These are phyloP conservation scores for Blastobotrys capitulatus DNA, from an alignment of 1,139 yeast genomes.

Conservation along the genomic window DNA sequence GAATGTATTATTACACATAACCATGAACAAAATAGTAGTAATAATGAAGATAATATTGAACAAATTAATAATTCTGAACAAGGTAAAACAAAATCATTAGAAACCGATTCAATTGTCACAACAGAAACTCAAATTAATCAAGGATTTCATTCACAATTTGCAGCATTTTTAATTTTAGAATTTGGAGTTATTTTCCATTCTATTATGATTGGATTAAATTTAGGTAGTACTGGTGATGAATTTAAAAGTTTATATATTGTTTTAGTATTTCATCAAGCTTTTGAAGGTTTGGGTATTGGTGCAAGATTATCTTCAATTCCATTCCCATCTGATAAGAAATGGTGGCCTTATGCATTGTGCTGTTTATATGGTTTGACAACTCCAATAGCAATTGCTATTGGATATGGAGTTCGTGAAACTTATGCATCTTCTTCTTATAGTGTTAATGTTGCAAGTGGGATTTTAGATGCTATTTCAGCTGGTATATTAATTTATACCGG, in stretches of 20 bases:
- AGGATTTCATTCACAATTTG: slow-evolving; percentile 16
- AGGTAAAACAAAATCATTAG: background rate
- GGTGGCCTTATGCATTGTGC: slow-evolving; percentile 58
- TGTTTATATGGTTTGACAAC: slow-evolving; percentile 59
- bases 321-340: slow-evolving; percentile 37
- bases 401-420: slow-evolving; percentile 69
- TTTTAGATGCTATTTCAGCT: slow-evolving; percentile 78
- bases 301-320: slow-evolving; percentile 67
- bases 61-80: background rate
- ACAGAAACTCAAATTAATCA: background rate
- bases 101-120: background rate
- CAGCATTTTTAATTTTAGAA: slow-evolving; percentile 53
- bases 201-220: slow-evolving; percentile 66
- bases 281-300: slow-evolving; percentile 89
- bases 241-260: slow-evolving; percentile 73
- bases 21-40: background rate
- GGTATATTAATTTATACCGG: slow-evolving; percentile 82
- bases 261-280: slow-evolving; percentile 81
- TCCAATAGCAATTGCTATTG: slow-evolving; percentile 77
- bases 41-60: background rate
- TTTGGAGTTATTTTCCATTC: slow-evolving; percentile 80
- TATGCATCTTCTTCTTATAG: slow-evolving; percentile 48
- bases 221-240: slow-evolving; percentile 59
- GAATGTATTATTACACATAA: slow-evolving; percentile 56
- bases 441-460: slow-evolving; percentile 64